A percentile compares a stretch with the other conserved stretches of the same genome.
Evolutionary conservation across 306 rosid genomes (phyloP).

Genomic region (Hippophae gyantsensis): DNA sequence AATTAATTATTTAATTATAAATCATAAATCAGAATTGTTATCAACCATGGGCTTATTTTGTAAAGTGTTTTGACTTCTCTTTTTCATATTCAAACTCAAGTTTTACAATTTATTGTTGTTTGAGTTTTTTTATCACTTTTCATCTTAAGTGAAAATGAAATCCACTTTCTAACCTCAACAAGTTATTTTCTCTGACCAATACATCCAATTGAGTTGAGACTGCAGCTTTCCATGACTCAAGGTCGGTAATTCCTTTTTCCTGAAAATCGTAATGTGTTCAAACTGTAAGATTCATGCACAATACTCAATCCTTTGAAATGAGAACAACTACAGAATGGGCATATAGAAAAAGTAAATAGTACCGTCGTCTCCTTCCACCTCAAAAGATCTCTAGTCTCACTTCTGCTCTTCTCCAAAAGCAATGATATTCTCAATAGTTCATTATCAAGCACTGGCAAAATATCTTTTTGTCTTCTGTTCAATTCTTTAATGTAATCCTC

Average conservation of each 20-base stretch:
- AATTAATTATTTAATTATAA: no score
- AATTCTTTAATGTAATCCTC: constrained; percentile 65
- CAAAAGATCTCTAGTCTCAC: constrained; percentile 44
- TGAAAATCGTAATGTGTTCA: constrained; percentile 22
- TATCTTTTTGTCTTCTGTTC: constrained; percentile 39
- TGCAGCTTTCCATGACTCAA: constrained; percentile 58
- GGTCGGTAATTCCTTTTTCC: constrained; percentile 49
- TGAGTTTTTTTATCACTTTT: no score
- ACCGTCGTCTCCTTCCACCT: constrained; percentile 45
- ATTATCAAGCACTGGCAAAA: constrained; percentile 50
- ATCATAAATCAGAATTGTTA: no score
- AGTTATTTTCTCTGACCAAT: constrained; percentile 47
- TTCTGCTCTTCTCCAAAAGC: constrained; percentile 46
- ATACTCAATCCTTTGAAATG: constrained; percentile 1
- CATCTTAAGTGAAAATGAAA: no score
- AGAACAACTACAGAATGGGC: not conserved
- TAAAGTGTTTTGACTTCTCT: no score
- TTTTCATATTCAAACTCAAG: no score
- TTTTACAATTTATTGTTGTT: no score
- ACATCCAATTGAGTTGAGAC: constrained; percentile 46
- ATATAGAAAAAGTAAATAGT: constrained; percentile 2
- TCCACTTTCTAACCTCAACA: constrained; percentile 40
- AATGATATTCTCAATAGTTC: constrained; percentile 45
- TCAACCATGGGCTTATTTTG: no score
- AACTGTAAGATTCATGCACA: constrained; percentile 5